Evolutionary conservation across 805 yeast genomes (phyloP).

Genomic region (Saccharomycopsis oosterbeekiorum): DNA sequence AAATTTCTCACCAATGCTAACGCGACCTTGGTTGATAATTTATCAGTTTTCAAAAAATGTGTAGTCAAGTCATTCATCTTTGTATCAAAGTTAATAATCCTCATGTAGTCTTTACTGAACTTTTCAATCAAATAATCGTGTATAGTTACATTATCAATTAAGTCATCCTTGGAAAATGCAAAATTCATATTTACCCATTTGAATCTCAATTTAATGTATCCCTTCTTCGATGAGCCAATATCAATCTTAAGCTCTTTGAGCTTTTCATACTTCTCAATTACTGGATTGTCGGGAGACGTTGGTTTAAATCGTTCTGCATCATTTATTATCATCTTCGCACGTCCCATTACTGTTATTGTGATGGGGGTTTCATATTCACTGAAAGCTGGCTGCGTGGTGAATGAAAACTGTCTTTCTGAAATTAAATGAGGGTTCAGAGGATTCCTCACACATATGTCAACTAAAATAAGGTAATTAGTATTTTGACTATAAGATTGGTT

Average conservation of each 20-base stretch:
- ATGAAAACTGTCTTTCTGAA: not conserved
- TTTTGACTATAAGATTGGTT: not conserved
- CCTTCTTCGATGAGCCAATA: slow-evolving; percentile 6
- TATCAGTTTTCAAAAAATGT: slow-evolving; percentile 7
- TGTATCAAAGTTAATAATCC: not conserved
- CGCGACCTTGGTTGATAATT: slow-evolving; percentile 6
- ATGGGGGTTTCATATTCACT: not conserved
- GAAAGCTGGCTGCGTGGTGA: not conserved
- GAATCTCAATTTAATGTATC: not conserved
- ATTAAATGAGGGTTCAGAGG: not conserved
- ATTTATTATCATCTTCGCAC: slow-evolving; percentile 1
- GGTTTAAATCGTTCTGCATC: not conserved
- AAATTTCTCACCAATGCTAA: slow-evolving; percentile 8
- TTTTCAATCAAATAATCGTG: not conserved
- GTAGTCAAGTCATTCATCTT: slow-evolving; percentile 3
- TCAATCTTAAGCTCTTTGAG: not conserved
- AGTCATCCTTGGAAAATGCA: slow-evolving; percentile 8
- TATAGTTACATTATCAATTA: not conserved
- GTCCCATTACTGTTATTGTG: slow-evolving; percentile 3
- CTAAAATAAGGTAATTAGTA: not conserved
- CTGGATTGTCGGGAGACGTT: not conserved
- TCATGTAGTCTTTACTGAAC: not conserved
- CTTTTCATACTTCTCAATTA: not conserved
- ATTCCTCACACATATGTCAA: slow-evolving; percentile 1
- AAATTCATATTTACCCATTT: slow-evolving; percentile 4